Conservation (phyloP, 1,284 basidiomycete genomes). For the Malassezia pachydermatis region DNA sequence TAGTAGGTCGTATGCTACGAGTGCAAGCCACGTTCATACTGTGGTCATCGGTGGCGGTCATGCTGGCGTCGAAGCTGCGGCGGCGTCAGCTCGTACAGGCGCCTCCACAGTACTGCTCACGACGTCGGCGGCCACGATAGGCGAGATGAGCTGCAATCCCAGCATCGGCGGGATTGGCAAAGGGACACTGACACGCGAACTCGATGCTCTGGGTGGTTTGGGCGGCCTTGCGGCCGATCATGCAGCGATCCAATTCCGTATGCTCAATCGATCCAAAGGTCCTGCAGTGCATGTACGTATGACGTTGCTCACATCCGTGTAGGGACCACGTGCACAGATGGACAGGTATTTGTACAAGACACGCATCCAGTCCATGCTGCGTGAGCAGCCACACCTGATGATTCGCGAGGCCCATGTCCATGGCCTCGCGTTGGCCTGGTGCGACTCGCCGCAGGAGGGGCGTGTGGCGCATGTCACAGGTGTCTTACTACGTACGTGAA, state of each 20-base stretch:
- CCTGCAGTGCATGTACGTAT: slow-evolving; percentile 80
- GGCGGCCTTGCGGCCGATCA: slow-evolving; percentile 54
- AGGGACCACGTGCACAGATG: slow-evolving; percentile 80
- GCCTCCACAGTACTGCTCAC: slow-evolving; percentile 70
- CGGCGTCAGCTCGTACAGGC: slow-evolving; percentile 69
- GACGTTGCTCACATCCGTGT: too few species aligned
- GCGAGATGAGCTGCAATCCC: slow-evolving; percentile 81
- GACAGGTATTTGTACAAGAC: slow-evolving; percentile 71
- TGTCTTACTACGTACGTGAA: slow-evolving; percentile 51
- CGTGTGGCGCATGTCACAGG: slow-evolving; percentile 58
- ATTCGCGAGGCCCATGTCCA: slow-evolving; percentile 66
- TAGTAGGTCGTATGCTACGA: too few species aligned
- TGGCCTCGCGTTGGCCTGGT: slow-evolving; percentile 61
- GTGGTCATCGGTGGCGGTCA: slow-evolving; percentile 83
- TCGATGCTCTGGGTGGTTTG: slow-evolving; percentile 74
- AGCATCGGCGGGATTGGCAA: slow-evolving; percentile 61
- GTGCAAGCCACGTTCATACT: slow-evolving; percentile 53
- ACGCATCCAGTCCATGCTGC: slow-evolving; percentile 64
- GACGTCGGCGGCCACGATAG: slow-evolving; percentile 66
- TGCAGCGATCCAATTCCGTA: slow-evolving; percentile 75
- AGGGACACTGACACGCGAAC: slow-evolving; percentile 73
- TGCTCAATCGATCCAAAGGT: slow-evolving; percentile 73
- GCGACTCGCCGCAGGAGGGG: slow-evolving; percentile 18
- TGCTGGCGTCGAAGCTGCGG: slow-evolving; percentile 79
- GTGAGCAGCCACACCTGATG: slow-evolving; percentile 60